Conservation (phyloP, 2,329 filamentous ascomycete species). For the Calonectria pseudoreteaudii region DNA sequence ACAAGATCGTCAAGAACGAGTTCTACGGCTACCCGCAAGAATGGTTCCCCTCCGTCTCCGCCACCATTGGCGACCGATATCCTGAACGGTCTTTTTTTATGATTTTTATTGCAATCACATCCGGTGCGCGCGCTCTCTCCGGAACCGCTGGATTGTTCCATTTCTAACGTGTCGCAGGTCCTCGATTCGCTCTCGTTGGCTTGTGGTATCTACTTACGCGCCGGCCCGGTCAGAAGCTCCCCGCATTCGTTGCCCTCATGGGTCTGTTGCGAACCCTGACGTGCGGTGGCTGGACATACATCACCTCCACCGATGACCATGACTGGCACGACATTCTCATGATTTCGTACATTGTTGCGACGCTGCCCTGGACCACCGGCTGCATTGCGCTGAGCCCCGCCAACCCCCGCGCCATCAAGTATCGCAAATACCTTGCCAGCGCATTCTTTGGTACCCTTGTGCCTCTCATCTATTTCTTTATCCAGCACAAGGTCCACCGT, state of each 20-base stretch:
- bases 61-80: conserved; percentile 97
- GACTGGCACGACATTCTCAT: conserved; percentile 99
- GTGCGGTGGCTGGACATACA: conserved; percentile 98
- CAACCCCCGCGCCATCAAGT: conserved; percentile 85
- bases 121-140: conserved; percentile 64
- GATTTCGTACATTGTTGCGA: conserved; percentile 96
- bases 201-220: conserved; percentile 93
- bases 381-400: conserved; percentile 89
- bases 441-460: conserved; percentile 92
- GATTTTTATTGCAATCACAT: conserved; percentile 96
- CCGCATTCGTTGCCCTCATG: conserved; percentile 82
- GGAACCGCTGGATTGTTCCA: background rate
- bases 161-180: conserved; percentile 66
- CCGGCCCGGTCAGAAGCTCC: conserved; percentile 78
- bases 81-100: conserved; percentile 97
- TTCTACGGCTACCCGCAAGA: conserved; percentile 94
- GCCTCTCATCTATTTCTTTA: conserved; percentile 95
- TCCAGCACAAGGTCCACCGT: conserved; percentile 97
- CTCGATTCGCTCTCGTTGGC: conserved; percentile 89
- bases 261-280: conserved; percentile 91
- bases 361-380: conserved; percentile 93
- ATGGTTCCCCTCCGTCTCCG: conserved; percentile 96
- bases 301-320: conserved; percentile 98
- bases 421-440: conserved; percentile 85
- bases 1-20: conserved; percentile 98